A percentile compares a stretch with the other conserved stretches of the same genome.
Conservation (phyloP, 306 rosid genomes). For the Hippophae rhamnoides region DNA sequence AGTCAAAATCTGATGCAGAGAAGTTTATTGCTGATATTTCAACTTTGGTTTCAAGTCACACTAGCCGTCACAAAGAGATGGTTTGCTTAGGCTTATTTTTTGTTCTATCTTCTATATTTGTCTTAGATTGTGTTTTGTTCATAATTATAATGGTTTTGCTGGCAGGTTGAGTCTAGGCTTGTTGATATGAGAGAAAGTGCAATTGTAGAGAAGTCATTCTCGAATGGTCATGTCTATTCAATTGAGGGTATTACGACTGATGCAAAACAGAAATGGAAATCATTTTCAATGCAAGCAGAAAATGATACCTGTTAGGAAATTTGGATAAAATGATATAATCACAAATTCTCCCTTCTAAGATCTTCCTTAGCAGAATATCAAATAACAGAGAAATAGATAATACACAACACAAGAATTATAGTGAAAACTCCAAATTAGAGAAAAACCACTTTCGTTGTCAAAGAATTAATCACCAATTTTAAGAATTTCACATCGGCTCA, state of each 20-base stretch:
- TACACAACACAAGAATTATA: too few species aligned
- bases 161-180: constrained; percentile 73
- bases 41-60: constrained; percentile 54
- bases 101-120: not conserved
- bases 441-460: too few species aligned
- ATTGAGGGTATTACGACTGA: constrained; percentile 50
- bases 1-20: constrained; percentile 70
- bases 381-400: too few species aligned
- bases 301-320: too few species aligned
- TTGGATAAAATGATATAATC: too few species aligned
- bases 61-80: constrained; percentile 70
- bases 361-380: too few species aligned
- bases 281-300: constrained; percentile 62
- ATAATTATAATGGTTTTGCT: constrained; percentile 10
- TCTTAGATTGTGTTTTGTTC: not conserved
- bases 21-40: constrained; percentile 80
- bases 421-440: too few species aligned
- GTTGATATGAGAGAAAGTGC: constrained; percentile 58
- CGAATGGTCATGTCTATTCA: constrained; percentile 64
- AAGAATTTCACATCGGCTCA: too few species aligned
- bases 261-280: constrained; percentile 87
- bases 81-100: constrained; percentile 22
- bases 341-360: too few species aligned
- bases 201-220: constrained; percentile 50
- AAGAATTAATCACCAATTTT: too few species aligned